A percentile compares a stretch with the other conserved stretches of the same genome.
Evolutionary conservation across 148 eudicot species (phyloP).

Genomic region (Arctostaphylos glauca): DNA sequence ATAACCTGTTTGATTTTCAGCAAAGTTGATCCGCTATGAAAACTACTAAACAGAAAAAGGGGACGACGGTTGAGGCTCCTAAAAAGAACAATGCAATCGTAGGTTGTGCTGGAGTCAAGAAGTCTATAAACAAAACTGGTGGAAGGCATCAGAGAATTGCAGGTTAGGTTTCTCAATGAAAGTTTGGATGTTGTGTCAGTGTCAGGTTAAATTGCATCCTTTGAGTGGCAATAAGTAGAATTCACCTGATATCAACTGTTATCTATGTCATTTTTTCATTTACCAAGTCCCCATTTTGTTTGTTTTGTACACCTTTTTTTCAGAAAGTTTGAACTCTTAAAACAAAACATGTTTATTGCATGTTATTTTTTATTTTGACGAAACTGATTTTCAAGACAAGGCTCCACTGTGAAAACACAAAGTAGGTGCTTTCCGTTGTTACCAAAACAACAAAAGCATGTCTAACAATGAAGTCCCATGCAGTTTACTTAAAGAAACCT

Average conservation of each 20-base stretch:
- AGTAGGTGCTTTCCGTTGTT: background rate
- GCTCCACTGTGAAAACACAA: background rate
- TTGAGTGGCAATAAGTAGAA: background rate
- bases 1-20: conserved; percentile 9
- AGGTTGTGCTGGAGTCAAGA: conserved; percentile 25
- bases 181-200: background rate
- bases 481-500: background rate
- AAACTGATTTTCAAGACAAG: background rate
- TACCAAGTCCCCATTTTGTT: background rate
- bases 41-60: conserved; percentile 27
- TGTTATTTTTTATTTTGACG: background rate
- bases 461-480: background rate
- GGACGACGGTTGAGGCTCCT: conserved; percentile 25
- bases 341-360: background rate
- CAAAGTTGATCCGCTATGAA: conserved; percentile 35
- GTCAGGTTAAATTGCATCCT: background rate
- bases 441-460: background rate
- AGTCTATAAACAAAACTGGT: conserved; percentile 23
- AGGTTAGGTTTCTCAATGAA: conserved; percentile 20
- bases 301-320: background rate
- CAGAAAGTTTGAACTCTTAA: background rate
- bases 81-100: conserved; percentile 16
- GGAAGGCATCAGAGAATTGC: conserved; percentile 17
- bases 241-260: background rate
- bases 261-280: background rate